A percentile compares a stretch with the other conserved stretches of the same genome.
phyloP scores from a whole-genome alignment of 768 basidiomycete genomes.

The Lyophyllum shimeji region DNA sequence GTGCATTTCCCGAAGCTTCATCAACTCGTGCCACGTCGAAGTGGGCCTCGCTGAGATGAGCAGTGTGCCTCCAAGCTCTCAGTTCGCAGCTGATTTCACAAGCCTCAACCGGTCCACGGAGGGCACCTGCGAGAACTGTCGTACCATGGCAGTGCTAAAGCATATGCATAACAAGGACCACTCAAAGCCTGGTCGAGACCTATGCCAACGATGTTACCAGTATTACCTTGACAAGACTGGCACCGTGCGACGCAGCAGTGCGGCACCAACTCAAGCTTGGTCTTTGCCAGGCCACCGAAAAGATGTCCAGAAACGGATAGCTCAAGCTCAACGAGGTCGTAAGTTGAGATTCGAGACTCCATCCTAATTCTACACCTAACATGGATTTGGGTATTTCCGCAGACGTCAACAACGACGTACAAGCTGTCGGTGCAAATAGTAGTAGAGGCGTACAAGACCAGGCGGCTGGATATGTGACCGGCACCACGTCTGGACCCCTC shows the following conservation, averaged over 20 bases:
- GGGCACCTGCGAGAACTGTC: neutral
- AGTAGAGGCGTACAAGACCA: too few species aligned
- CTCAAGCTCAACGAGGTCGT: neutral
- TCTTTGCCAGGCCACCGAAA: too few species aligned
- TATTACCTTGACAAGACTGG: neutral
- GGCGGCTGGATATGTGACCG: too few species aligned
- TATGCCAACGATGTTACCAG: neutral
- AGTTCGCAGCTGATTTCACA: conserved; percentile 11
- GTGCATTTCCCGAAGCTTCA: too few species aligned
- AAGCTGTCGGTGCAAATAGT: neutral
- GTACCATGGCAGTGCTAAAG: neutral
- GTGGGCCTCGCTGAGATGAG: too few species aligned
- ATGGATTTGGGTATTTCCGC: neutral
- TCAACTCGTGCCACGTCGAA: too few species aligned
- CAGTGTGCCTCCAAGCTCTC: too few species aligned
- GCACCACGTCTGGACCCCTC: too few species aligned
- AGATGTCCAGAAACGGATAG: neutral
- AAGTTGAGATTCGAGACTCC: neutral
- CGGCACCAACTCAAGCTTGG: neutral
- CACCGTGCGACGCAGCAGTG: neutral
- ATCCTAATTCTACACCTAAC: neutral
- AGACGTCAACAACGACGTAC: neutral
- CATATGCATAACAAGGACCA: neutral
- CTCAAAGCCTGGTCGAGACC: neutral
- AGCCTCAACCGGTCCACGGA: too few species aligned